Percentiles rank a stretch among this genome's conserved stretches.
These are phyloP conservation scores for Eucommia ulmoides DNA, from an alignment of 257 asterid species.

Conservation along the genomic window DNA sequence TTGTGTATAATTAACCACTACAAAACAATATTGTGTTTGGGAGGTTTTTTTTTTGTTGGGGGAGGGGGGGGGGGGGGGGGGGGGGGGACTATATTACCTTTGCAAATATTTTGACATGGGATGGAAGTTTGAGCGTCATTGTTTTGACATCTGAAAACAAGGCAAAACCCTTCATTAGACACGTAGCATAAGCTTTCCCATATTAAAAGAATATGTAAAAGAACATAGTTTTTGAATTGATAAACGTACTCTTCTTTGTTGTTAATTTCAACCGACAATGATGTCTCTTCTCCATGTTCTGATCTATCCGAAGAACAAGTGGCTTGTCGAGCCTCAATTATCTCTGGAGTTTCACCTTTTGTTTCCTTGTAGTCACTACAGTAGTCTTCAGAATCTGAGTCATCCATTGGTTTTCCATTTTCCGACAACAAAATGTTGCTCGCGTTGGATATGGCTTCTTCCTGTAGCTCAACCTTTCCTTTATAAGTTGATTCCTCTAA, in stretches of 20 bases:
- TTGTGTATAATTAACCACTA: too few species aligned
- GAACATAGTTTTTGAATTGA: constrained; percentile 1
- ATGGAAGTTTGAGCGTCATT: not conserved
- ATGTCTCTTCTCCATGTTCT: constrained; percentile 11
- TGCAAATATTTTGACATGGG: not conserved
- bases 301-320: constrained; percentile 2
- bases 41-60: too few species aligned
- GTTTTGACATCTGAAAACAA: constrained; percentile 19
- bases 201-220: constrained; percentile 3
- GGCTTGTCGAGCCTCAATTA: constrained; percentile 4
- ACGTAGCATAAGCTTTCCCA: not conserved
- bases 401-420: constrained; percentile 6
- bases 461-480: constrained; percentile 11
- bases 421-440: constrained; percentile 14
- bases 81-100: too few species aligned
- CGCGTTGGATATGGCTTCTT: constrained; percentile 7
- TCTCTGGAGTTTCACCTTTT: constrained; percentile 4
- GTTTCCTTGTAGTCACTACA: constrained; percentile 6
- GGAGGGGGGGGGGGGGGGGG: too few species aligned
- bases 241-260: constrained; percentile 8
- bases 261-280: constrained; percentile 7
- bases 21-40: too few species aligned
- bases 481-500: too few species aligned
- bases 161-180: constrained; percentile 1
- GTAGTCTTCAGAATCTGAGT: constrained; percentile 6